A percentile compares a stretch with the other conserved stretches of the same genome.
phyloP scores from a whole-genome alignment of 2,329 filamentous ascomycete genomes.

The Colletotrichum incanum region DNA sequence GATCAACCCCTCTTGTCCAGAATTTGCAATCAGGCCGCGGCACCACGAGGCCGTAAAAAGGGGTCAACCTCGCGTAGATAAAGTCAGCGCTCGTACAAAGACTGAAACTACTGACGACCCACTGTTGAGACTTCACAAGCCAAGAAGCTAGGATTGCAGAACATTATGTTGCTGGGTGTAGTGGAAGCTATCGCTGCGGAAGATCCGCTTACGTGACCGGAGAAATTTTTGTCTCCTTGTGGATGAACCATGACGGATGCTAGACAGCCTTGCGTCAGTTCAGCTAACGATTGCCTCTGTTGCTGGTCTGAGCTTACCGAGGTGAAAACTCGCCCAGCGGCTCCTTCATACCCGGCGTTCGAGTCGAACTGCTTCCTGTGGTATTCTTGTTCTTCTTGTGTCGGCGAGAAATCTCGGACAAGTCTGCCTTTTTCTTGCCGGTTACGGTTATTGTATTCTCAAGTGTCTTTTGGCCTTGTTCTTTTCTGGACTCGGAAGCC shows the following conservation, averaged over 20 bases:
- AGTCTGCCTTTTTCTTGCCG: not conserved
- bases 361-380: not conserved
- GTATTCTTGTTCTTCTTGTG: not conserved
- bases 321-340: not conserved
- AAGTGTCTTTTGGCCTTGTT: not conserved
- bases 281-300: not conserved
- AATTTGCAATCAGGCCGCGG: no score
- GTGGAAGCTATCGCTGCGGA: no score
- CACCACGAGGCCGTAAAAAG: not conserved
- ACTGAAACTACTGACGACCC: not conserved
- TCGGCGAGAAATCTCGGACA: not conserved
- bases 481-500: no score
- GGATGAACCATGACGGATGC: not conserved
- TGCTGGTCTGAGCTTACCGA: not conserved
- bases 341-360: no score
- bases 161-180: fast-evolving
- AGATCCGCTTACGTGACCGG: not conserved
- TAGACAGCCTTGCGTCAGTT: not conserved
- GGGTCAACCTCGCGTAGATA: not conserved
- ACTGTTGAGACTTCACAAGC: not conserved
- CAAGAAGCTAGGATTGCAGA: not conserved
- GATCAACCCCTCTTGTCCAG: no score
- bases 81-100: not conserved
- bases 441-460: no score
- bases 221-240: not conserved